Conservation (phyloP, 768 basidiomycete genomes). For the Cytidiella melzeri region DNA sequence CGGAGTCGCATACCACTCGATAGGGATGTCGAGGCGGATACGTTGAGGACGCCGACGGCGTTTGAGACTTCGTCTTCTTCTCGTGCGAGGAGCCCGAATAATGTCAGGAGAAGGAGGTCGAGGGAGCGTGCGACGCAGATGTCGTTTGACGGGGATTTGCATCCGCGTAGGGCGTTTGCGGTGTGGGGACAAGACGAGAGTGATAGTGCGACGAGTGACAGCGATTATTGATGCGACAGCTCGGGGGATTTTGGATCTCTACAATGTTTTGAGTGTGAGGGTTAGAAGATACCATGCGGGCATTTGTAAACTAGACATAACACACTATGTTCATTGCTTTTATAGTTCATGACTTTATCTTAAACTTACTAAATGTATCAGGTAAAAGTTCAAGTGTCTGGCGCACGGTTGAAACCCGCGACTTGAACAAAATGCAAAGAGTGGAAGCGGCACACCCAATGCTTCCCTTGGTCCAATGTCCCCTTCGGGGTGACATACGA, state of each 20-base stretch:
- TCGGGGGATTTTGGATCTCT: background rate
- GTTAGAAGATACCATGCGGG: too few relatives aligned
- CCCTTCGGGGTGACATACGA: constrained; percentile 93
- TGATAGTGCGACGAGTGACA: constrained; percentile 78
- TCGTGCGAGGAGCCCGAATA: constrained; percentile 11
- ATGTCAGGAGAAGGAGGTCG: constrained; percentile 17
- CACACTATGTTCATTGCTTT: too few relatives aligned
- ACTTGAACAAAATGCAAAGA: too few relatives aligned
- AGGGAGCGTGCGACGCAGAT: constrained; percentile 17
- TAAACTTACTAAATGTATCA: too few relatives aligned
- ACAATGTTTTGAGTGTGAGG: background rate
- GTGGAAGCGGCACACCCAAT: too few relatives aligned
- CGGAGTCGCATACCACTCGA: constrained; percentile 57
- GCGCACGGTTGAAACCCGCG: too few relatives aligned
- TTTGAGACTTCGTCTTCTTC: constrained; percentile 4
- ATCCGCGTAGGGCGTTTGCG: constrained; percentile 44
- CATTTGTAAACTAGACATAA: too few relatives aligned
- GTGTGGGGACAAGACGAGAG: constrained; percentile 88
- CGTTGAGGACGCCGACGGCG: constrained; percentile 56
- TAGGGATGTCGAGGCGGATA: constrained; percentile 50
- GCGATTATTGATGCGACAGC: constrained; percentile 34
- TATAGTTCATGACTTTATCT: too few relatives aligned
- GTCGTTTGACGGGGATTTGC: constrained; percentile 13
- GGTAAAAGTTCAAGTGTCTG: too few relatives aligned
- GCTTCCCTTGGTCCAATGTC: too few relatives aligned